Conservation (phyloP, 345 rosid genomes). For the Salix viminalis region DNA sequence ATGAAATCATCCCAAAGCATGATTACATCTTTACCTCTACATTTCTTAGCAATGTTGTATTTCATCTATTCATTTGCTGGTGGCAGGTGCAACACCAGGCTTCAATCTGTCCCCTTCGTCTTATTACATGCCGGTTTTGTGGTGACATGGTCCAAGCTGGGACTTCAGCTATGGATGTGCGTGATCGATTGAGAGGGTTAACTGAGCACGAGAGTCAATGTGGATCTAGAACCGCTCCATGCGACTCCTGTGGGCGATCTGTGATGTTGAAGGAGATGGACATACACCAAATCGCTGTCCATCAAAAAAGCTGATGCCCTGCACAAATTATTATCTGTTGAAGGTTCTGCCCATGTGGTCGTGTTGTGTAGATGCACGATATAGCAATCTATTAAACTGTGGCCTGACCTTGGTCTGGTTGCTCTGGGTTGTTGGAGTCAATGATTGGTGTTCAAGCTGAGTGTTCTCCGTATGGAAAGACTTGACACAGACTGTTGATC, state of each 20-base stretch:
- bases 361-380: neutral
- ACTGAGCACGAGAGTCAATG: constrained; percentile 90
- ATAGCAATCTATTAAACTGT: neutral
- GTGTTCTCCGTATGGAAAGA: neutral
- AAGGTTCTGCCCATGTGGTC: neutral
- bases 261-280: constrained; percentile 98
- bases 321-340: neutral
- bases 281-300: constrained; percentile 88
- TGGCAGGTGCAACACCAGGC: constrained; percentile 78
- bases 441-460: neutral
- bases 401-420: neutral
- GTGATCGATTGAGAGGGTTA: constrained; percentile 83
- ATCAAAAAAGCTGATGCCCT: constrained; percentile 35
- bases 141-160: constrained; percentile 97
- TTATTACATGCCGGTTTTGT: constrained; percentile 75
- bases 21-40: neutral
- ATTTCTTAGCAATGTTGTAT: neutral
- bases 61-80: neutral
- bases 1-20: neutral
- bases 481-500: neutral
- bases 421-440: neutral
- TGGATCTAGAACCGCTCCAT: constrained; percentile 90
- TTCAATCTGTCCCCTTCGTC: constrained; percentile 61
- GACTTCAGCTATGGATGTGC: constrained; percentile 52
- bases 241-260: constrained; percentile 91